These are phyloP conservation scores for Dothideomycetes sp. DNA, from an alignment of 2,329 filamentous ascomycete species.

Conservation along the genomic window DNA sequence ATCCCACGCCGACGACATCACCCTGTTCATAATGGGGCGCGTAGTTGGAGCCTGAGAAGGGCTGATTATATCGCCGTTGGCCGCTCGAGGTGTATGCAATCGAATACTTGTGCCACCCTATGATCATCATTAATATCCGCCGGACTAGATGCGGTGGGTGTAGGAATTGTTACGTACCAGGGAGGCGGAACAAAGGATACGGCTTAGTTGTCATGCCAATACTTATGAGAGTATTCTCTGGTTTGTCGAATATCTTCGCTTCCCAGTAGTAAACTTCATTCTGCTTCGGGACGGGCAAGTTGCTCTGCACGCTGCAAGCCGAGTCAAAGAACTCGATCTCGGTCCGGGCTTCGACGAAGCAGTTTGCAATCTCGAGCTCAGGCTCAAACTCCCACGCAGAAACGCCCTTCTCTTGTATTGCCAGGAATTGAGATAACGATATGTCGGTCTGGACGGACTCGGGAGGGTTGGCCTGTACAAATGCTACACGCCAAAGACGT, in stretches of 20 bases:
- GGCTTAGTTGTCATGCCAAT: slow-evolving; percentile 96
- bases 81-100: slow-evolving; percentile 85
- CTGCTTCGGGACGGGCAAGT: slow-evolving; percentile 92
- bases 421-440: slow-evolving; percentile 90
- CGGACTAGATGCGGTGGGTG: too few relatives aligned
- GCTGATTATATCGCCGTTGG: slow-evolving; percentile 81
- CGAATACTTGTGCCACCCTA: slow-evolving; percentile 85
- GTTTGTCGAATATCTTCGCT: slow-evolving; percentile 96
- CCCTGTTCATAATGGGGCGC: slow-evolving; percentile 81
- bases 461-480: slow-evolving; percentile 85
- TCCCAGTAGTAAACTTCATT: slow-evolving; percentile 99
- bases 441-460: slow-evolving; percentile 96
- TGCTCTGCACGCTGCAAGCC: slow-evolving; percentile 94
- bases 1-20: slow-evolving; percentile 91
- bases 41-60: slow-evolving; percentile 69
- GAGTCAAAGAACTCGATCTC: slow-evolving; percentile 99
- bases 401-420: slow-evolving; percentile 98
- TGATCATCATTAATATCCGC: neutral
- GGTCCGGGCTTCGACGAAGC: slow-evolving; percentile 90
- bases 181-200: slow-evolving; percentile 86
- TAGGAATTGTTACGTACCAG: slow-evolving; percentile 50
- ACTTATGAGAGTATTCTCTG: slow-evolving; percentile 73
- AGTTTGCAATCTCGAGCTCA: slow-evolving; percentile 97
- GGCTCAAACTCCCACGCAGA: slow-evolving; percentile 99
- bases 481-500: slow-evolving; percentile 49